Conservation (phyloP, 2,329 filamentous ascomycete genomes). For the Arthrobotrys musiformis region DNA sequence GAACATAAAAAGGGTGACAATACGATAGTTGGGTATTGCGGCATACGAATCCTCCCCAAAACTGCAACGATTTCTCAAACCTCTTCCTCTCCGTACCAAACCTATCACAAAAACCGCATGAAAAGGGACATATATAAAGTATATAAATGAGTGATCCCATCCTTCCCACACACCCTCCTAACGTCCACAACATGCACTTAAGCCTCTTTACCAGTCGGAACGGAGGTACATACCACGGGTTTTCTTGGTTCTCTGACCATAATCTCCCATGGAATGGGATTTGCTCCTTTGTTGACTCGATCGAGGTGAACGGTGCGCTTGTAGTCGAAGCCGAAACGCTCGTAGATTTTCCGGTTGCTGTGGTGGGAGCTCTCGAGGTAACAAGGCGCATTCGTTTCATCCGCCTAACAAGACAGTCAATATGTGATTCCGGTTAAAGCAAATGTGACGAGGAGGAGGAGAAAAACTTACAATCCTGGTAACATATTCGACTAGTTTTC, state of each 20-base stretch:
- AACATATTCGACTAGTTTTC: constrained; percentile 76
- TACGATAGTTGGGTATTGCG: constrained; percentile 56
- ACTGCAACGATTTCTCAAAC: constrained; percentile 24
- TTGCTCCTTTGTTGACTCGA: constrained; percentile 61
- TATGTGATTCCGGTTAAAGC: background rate
- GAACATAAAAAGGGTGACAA: constrained; percentile 53
- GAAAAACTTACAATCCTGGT: constrained; percentile 68
- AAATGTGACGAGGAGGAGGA: background rate
- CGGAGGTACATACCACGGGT: constrained; percentile 64
- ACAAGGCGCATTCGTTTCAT: constrained; percentile 73
- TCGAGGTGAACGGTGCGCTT: constrained; percentile 69
- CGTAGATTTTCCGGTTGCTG: constrained; percentile 77
- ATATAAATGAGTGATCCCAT: constrained; percentile 40
- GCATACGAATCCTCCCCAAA: constrained; percentile 29
- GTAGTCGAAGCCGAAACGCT: constrained; percentile 77
- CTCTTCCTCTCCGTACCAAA: constrained; percentile 14
- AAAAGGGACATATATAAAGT: no score
- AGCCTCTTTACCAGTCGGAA: constrained; percentile 57
- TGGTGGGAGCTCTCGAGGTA: constrained; percentile 82
- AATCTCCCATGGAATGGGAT: constrained; percentile 76
- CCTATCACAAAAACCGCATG: constrained; percentile 7
- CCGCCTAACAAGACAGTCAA: constrained; percentile 67
- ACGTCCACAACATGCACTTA: constrained; percentile 57
- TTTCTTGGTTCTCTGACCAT: constrained; percentile 86
- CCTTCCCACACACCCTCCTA: constrained; percentile 54